Conservation (phyloP, 768 basidiomycete genomes). For the Lentinula sp. region DNA sequence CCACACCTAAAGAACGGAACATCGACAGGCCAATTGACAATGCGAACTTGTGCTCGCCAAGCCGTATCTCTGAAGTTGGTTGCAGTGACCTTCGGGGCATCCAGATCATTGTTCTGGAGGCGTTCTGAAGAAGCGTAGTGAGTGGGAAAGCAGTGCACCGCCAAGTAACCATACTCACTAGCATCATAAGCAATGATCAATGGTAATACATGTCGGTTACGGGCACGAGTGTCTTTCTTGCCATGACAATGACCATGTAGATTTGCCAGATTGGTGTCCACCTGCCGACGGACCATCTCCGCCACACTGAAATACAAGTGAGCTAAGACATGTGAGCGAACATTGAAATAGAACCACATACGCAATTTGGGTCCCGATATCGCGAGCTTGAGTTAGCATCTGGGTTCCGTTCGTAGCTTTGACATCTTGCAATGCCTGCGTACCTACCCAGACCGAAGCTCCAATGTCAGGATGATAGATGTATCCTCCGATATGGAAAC, state of each 20-base stretch:
- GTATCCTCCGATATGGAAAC: neutral
- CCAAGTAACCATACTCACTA: neutral
- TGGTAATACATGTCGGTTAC: neutral
- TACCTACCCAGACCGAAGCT: neutral
- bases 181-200: neutral
- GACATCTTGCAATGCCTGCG: neutral
- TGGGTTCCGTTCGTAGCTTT: neutral
- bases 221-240: neutral
- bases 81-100: neutral
- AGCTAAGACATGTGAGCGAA: neutral
- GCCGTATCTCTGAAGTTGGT: neutral
- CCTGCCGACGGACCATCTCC: neutral
- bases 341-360: neutral
- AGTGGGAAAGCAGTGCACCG: neutral
- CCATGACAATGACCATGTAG: neutral
- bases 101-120: neutral
- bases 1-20: neutral
- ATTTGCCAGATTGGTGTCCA: neutral
- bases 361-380: neutral
- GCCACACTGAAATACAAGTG: neutral
- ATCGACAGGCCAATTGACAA: neutral
- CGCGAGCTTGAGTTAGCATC: neutral
- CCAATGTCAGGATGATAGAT: neutral
- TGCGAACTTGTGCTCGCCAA: neutral
- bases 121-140: neutral